Evolutionary conservation across 139 green algal genomes (phyloP), one percentile per base, ranked within the genome.

Genomic region (Desmodesmus armatus): DNA sequence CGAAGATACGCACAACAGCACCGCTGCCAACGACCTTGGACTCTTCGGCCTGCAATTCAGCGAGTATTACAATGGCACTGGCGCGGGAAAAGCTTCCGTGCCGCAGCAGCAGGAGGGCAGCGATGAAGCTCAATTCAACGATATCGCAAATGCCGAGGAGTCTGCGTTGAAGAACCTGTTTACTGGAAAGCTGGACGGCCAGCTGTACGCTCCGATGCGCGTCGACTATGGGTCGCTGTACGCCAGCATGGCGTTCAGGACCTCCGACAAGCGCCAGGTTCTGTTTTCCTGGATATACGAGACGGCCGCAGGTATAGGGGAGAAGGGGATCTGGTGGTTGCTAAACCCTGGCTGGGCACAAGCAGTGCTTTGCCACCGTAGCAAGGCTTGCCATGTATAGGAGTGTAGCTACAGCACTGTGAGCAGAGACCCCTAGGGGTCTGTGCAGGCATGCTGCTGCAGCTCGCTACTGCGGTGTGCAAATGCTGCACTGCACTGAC

Each of bases 181-280:
- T 63, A 62, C 4, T 21, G 78, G 78, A 17, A 29, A 84, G 41
- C 6, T 84, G n/a, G 78, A 84, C 33, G 78, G 78, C 23, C 62
- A 67, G 78, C 62, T 37, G 40, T 84, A 67, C 53, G 55, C 55
- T n/a, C 78, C 78, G 25, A 21, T 53, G 78, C 40, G 55, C 13
- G n/a, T n/a, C n/a, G 77, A 83, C 19, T 83, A 83, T 39, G 77
- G 77, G 15, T 62, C 37, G 7, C 27, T 83, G 5, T 83, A 83
- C 58, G 77, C 77, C 0, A 75, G 58, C n/a, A 83, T 73, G 55
- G 58, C 74, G 37, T 83, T 63, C n/a, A 39, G 55, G 21, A 58
- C 39, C 29, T 41, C 17, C 21, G 40, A 62, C 40, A 70, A 49
- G 58, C 39, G 77, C 31, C 76, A 82, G 53, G 37, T 83, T 35